Base-by-base conservation (phyloP, 768 basidiomycete species). In the Russula brevipes region DNA sequence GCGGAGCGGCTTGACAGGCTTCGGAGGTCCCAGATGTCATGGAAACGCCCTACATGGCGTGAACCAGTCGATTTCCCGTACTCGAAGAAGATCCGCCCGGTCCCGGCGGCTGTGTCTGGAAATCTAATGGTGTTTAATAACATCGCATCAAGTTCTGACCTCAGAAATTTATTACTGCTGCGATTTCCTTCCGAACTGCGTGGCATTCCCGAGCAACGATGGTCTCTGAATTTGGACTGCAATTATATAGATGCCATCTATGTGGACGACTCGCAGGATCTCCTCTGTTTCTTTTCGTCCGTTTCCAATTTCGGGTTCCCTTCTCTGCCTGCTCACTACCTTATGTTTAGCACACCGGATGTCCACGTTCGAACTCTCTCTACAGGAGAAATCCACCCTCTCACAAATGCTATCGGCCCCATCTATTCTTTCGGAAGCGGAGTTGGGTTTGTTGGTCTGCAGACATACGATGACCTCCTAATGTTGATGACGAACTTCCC, bases 221-320 rank as follows among this genome's bases (percentile, higher is more conserved):
- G 57, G 47, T 39, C 38, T 7, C 24, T 58, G n/a, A 19, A 58
- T 6, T 35, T 58, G 19, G 47, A 41, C 16, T 38, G 47, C 47
- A 36, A 47, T 12, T 10, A 19, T 16, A 14, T 58, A 16, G 36
- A 50, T 11, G n/a, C 46, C 17, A 17, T 58, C 16, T 50, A 19
- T n/a, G 14, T 58, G 14, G 57, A 58, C 36, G 57, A 58, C 36
- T 38, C 57, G 16, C 57, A 49, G 38, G 57, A 58, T 33, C 57
- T 58, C 19, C 57, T 58, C 5, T 19, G 49, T 33, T 47, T 58
- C 47, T 39, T 30, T 24, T 50, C 35, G 57, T 58, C 2, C 19
- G 57, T 58, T 41, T 36, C 38, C 14, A 31, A 39, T 39, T 50
- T 39, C 7, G 7, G 3, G 8, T 16, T 33, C 19, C 17, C 19